A percentile compares a stretch with the other conserved stretches of the same genome.
These are phyloP conservation scores for Erodium moschatum DNA, from an alignment of 441 rosid genomes.

Conservation along the genomic window DNA sequence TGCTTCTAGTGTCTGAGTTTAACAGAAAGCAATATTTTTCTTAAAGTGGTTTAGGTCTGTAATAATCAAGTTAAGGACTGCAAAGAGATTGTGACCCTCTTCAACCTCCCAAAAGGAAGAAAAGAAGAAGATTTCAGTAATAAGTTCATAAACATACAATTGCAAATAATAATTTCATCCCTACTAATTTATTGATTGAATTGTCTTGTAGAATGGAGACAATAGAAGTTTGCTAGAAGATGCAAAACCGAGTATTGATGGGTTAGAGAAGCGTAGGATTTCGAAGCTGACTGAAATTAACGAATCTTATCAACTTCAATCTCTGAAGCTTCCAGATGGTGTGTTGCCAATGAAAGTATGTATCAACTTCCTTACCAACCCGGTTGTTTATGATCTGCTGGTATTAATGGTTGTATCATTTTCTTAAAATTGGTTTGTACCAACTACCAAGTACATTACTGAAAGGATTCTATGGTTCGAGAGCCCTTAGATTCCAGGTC, in stretches of 20 bases:
- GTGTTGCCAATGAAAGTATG: conserved; percentile 55
- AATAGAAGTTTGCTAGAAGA: conserved; percentile 40
- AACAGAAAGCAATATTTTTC: neutral
- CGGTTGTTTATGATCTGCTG: neutral
- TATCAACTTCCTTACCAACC: neutral
- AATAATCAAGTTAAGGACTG: neutral
- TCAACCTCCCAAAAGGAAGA: conserved; percentile 1
- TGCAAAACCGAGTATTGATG: conserved; percentile 58
- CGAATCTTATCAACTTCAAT: conserved; percentile 64
- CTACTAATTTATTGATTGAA: neutral
- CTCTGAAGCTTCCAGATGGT: conserved; percentile 63
- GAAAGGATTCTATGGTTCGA: no score
- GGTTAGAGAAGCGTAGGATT: conserved; percentile 53
- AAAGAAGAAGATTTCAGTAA: neutral
- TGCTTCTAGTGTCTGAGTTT: neutral
- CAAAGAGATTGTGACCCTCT: neutral
- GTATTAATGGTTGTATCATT: neutral
- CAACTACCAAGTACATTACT: no score
- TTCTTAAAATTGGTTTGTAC: neutral
- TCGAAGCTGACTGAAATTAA: conserved; percentile 77
- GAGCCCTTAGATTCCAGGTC: no score
- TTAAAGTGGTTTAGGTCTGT: neutral
- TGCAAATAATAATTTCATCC: neutral
- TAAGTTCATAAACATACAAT: no score
- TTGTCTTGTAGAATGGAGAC: conserved; percentile 43